phyloP scores from a whole-genome alignment of 2,329 filamentous ascomycete genomes.

The Sclerotiophoma versabilis region DNA sequence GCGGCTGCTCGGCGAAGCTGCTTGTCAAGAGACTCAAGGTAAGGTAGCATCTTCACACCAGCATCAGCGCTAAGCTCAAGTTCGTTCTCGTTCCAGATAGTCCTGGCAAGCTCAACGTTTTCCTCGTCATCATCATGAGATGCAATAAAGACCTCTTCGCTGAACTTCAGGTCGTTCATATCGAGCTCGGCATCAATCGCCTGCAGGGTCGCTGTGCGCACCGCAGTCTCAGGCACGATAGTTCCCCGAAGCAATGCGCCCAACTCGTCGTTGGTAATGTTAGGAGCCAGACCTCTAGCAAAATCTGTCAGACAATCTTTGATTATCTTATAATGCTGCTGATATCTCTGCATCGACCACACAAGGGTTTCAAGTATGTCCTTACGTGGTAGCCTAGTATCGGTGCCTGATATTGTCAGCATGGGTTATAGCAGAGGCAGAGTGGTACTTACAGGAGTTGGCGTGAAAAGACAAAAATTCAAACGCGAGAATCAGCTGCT shows the following conservation, averaged over 20 bases:
- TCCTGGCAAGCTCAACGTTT: slow-evolving; percentile 80
- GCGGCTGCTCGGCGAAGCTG: slow-evolving; percentile 86
- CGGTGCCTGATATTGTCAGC: slow-evolving; percentile 58
- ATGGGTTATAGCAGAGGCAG: too few species aligned
- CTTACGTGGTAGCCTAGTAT: slow-evolving; percentile 76
- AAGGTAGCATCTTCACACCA: slow-evolving; percentile 73
- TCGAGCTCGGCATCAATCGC: slow-evolving; percentile 92
- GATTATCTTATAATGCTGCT: slow-evolving; percentile 92
- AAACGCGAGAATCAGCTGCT: slow-evolving; percentile 86
- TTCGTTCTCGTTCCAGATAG: slow-evolving; percentile 95
- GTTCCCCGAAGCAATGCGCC: slow-evolving; percentile 76
- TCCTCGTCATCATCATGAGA: slow-evolving; percentile 91
- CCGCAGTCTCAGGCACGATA: slow-evolving; percentile 79
- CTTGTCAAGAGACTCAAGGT: slow-evolving; percentile 78
- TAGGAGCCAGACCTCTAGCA: slow-evolving; percentile 82
- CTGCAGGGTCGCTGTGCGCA: slow-evolving; percentile 85
- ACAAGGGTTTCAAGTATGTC: slow-evolving; percentile 77
- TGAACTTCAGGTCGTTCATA: slow-evolving; percentile 84
- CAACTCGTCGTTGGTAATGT: slow-evolving; percentile 77
- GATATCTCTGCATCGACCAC: slow-evolving; percentile 83
- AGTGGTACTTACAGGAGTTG: slow-evolving; percentile 71
- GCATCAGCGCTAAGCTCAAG: slow-evolving; percentile 73
- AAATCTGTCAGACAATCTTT: slow-evolving; percentile 91
- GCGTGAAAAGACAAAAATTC: slow-evolving; percentile 92
- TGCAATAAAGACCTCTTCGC: slow-evolving; percentile 90